phyloP scores from a whole-genome alignment of 2,329 filamentous ascomycete species.

The Cordyceps farinosa region DNA sequence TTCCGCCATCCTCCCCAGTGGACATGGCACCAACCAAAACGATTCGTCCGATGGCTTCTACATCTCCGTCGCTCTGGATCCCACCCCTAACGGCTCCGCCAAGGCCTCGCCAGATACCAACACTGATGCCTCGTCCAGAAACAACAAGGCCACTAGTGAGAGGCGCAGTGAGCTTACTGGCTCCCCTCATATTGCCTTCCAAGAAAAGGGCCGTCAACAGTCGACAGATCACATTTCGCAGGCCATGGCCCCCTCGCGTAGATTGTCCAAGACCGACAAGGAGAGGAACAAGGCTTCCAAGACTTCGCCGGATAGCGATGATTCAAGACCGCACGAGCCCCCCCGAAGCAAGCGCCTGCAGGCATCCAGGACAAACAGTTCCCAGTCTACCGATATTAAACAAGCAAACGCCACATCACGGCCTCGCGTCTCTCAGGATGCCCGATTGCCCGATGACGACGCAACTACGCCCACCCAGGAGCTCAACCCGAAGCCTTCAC shows the following conservation, averaged over 20 bases:
- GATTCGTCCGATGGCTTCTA: constrained; percentile 68
- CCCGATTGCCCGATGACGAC: constrained; percentile 54
- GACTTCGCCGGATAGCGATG: constrained; percentile 35
- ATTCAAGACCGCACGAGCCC: constrained; percentile 78
- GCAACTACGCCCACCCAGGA: constrained; percentile 42
- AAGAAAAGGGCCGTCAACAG: constrained; percentile 67
- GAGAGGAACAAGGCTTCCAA: constrained; percentile 29
- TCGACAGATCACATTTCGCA: constrained; percentile 58
- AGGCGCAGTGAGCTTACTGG: constrained; percentile 47
- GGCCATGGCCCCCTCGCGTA: constrained; percentile 46
- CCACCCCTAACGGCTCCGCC: constrained; percentile 55
- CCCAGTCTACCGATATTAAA: constrained; percentile 39
- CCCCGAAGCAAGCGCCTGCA: constrained; percentile 59
- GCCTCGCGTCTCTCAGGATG: constrained; percentile 36
- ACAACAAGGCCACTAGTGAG: constrained; percentile 51
- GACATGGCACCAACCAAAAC: constrained; percentile 42
- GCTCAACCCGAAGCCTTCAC: constrained; percentile 38
- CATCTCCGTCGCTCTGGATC: constrained; percentile 72
- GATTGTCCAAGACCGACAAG: constrained; percentile 44
- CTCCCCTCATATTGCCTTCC: constrained; percentile 85
- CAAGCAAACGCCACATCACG: constrained; percentile 35
- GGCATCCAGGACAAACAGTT: constrained; percentile 40
- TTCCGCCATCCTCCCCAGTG: constrained; percentile 57
- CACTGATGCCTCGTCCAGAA: constrained; percentile 50
- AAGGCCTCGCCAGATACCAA: constrained; percentile 49